Evolutionary conservation across 768 basidiomycete species (phyloP).

Genomic region (Lanmaoa pseudosensibilis): DNA sequence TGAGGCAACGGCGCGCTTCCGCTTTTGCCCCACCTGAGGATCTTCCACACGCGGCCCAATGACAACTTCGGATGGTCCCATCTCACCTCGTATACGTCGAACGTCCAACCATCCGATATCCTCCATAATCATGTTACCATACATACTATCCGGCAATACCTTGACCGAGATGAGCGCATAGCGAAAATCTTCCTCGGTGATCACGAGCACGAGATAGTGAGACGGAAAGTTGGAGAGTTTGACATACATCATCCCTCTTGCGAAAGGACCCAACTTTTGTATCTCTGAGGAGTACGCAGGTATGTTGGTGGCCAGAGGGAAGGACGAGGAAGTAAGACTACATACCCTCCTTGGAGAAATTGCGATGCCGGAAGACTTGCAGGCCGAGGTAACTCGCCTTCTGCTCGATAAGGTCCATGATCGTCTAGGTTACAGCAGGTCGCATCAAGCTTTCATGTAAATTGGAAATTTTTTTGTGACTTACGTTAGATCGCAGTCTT

Average conservation of each 20-base stretch:
- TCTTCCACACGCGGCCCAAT: slow-evolving; percentile 19
- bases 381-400: slow-evolving; percentile 87
- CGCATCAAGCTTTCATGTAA: background rate
- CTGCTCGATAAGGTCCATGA: slow-evolving; percentile 77
- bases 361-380: slow-evolving; percentile 65
- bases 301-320: background rate
- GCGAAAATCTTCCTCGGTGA: slow-evolving; percentile 73
- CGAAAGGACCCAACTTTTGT: slow-evolving; percentile 63
- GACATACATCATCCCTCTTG: slow-evolving; percentile 68
- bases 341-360: slow-evolving; percentile 65
- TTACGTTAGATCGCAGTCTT: slow-evolving; percentile 60
- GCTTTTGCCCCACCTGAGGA: slow-evolving; percentile 27
- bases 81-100: slow-evolving; percentile 57
- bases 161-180: slow-evolving; percentile 79
- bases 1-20: slow-evolving; percentile 26
- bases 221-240: slow-evolving; percentile 73
- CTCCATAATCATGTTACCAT: slow-evolving; percentile 63
- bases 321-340: slow-evolving; percentile 2
- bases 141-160: slow-evolving; percentile 52
- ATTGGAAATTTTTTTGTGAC: slow-evolving; percentile 24
- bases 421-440: slow-evolving; percentile 53
- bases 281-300: slow-evolving; percentile 47
- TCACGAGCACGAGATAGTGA: slow-evolving; percentile 83
- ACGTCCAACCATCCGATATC: slow-evolving; percentile 82
- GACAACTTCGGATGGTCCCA: slow-evolving; percentile 20